A percentile compares a stretch with the other conserved stretches of the same genome.
These are phyloP conservation scores for Coniochaeta ligniaria DNA, from an alignment of 2,329 filamentous ascomycete genomes.

Conservation along the genomic window DNA sequence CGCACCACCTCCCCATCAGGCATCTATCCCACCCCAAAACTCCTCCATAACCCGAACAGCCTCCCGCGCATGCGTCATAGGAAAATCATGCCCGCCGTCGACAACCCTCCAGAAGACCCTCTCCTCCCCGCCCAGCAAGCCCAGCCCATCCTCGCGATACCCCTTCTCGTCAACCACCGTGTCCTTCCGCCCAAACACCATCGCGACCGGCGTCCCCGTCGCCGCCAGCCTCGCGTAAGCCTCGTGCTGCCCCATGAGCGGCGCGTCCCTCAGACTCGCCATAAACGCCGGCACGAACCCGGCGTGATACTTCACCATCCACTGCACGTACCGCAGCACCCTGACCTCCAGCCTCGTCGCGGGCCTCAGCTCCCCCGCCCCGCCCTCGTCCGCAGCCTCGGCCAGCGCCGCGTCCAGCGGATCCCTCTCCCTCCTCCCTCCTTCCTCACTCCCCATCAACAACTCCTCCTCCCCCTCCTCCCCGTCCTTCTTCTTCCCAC, in stretches of 20 bases:
- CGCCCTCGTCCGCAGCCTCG: constrained; percentile 19
- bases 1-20: not conserved
- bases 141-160: constrained; percentile 41
- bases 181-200: constrained; percentile 44
- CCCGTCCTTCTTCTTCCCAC: constrained; percentile 6
- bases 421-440: constrained; percentile 20
- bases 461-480: not conserved
- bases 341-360: constrained; percentile 34
- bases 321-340: constrained; percentile 45
- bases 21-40: not conserved
- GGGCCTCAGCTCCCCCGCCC: constrained; percentile 3
- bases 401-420: not conserved
- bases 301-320: constrained; percentile 48
- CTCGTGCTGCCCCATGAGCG: constrained; percentile 44
- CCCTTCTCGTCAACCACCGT: constrained; percentile 44
- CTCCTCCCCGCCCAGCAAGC: constrained; percentile 39
- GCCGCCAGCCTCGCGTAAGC: constrained; percentile 40
- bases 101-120: constrained; percentile 44
- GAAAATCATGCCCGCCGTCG: constrained; percentile 53
- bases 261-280: constrained; percentile 46
- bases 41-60: constrained; percentile 33
- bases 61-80: constrained; percentile 44
- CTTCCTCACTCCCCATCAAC: not conserved
- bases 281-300: constrained; percentile 56
- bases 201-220: constrained; percentile 33